Base-by-base conservation (phyloP, 192 early-diverging fungal species). In the Geranomyces michiganensis region DNA sequence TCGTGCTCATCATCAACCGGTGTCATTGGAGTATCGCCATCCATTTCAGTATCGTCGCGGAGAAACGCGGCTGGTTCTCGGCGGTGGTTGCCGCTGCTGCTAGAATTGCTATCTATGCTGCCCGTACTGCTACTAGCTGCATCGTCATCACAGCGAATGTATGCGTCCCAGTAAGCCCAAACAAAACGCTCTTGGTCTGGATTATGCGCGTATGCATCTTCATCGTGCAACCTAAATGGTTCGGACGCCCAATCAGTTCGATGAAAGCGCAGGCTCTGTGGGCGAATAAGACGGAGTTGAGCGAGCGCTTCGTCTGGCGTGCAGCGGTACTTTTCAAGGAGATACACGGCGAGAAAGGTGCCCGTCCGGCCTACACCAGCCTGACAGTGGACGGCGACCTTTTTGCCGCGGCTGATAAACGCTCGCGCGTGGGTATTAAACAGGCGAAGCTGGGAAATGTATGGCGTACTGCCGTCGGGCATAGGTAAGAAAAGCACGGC, bases 361-460 rank as follows among this genome's bases (percentile, higher is more conserved):
- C 83, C 83, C 1, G 83, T 84, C 27, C 83, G 65, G 24, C 83
- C 83, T 27, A 84, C 80, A 31, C 83, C 83, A 9, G 83, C 83
- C 61, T 84, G 83, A 47, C 83, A 84, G 63, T 84, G 83, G 2
- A 84, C 80, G 15, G 74, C 47, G 29, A 84, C 83, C 45, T 70
- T 66, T 61, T 73, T 65, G 12, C 77, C 75, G 4, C 55, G 65
- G 26, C 53, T 36, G 61, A 84, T 80, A n/a, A 71, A 65, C 9
- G 31, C 59, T 0, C 44, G 22, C 21, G 80, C 63, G 33, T 81
- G 73, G 22, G 61, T 74, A 53, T 76, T 44, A 46, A 84, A 84
- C 19, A 73, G 24, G 15, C 70, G 59, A 22, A 84, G 41, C 58
- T 81, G 80, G 44, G 63, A 36, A 30, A 69, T 61, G 48, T 65